Conservation (phyloP, 306 rosid genomes). For the Begonia fuchsioides region DNA sequence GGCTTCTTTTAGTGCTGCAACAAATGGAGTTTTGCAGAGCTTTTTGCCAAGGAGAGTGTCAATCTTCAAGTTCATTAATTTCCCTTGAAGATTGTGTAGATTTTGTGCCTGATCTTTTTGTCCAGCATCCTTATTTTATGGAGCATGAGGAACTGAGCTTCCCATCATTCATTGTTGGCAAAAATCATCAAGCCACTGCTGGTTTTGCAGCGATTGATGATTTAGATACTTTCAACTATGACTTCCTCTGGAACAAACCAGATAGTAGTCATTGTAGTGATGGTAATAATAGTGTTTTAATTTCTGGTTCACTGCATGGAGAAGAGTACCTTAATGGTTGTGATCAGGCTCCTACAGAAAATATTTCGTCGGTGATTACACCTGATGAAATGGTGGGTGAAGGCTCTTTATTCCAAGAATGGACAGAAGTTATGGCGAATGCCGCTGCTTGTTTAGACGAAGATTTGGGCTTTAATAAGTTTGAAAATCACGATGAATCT, state of each 20-base stretch:
- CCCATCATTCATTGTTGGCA: conserved; percentile 16
- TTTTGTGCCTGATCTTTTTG: too few relatives aligned
- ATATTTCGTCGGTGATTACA: background rate
- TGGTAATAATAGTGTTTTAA: conserved; percentile 12
- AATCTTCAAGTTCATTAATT: background rate
- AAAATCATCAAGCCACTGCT: conserved; percentile 10
- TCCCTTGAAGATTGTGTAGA: background rate
- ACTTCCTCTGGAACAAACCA: conserved; percentile 29
- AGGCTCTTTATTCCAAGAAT: conserved; percentile 21
- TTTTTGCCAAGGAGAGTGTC: conserved; percentile 1
- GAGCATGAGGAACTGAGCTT: conserved; percentile 25
- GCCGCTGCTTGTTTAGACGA: conserved; percentile 21
- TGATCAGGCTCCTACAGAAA: conserved; percentile 4
- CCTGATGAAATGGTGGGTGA: conserved; percentile 2
- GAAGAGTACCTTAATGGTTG: conserved; percentile 3
- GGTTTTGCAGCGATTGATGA: conserved; percentile 15
- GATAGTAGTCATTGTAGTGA: conserved; percentile 29
- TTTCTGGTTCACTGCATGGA: conserved; percentile 17
- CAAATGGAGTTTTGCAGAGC: background rate
- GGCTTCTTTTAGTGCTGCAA: background rate
- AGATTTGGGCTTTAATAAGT: conserved; percentile 12
- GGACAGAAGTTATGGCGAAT: conserved; percentile 21
- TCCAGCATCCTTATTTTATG: background rate
- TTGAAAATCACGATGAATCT: conserved; percentile 12
- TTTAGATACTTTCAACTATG: conserved; percentile 26